phyloP scores from a whole-genome alignment of 2,329 filamentous ascomycete species.

The Verticillium nonalfalfae region DNA sequence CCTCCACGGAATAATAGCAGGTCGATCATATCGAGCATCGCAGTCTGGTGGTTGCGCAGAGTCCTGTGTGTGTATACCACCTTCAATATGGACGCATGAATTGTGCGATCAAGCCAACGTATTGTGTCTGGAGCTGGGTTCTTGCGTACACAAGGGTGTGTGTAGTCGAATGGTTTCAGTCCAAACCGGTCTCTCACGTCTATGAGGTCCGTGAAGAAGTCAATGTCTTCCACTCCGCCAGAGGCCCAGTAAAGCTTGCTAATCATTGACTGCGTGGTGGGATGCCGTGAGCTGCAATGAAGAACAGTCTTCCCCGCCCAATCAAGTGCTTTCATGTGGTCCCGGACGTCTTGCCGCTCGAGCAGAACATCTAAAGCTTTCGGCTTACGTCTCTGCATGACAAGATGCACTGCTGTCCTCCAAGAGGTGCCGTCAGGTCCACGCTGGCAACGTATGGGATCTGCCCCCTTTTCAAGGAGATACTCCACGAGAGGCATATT shows the following conservation, averaged over 20 bases:
- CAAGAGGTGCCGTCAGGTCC: constrained; percentile 5
- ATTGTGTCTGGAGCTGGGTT: constrained; percentile 1
- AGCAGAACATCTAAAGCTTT: constrained; percentile 11
- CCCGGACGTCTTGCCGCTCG: constrained; percentile 7
- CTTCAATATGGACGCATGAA: neutral
- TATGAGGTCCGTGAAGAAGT: no score
- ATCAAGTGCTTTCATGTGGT: constrained; percentile 11
- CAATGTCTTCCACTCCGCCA: constrained; percentile 4
- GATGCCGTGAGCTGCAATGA: neutral
- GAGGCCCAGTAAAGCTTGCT: constrained; percentile 7
- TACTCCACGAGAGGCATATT: constrained; percentile 10
- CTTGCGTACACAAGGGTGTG: neutral
- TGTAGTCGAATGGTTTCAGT: constrained; percentile 8
- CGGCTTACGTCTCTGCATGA: neutral
- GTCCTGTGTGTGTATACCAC: neutral
- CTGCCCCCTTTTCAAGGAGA: constrained; percentile 14
- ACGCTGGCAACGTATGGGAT: constrained; percentile 11
- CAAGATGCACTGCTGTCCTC: constrained; percentile 11
- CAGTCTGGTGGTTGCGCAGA: neutral
- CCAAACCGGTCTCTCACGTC: neutral
- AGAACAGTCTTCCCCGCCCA: constrained; percentile 10
- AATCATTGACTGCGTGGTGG: neutral
- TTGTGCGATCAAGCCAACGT: neutral
- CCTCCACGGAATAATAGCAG: neutral
- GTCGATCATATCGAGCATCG: neutral